A percentile compares a stretch with the other conserved stretches of the same genome.
Evolutionary conservation across 495 filamentous ascomycete species (phyloP).

Genomic region (Baudoinia panamericana): DNA sequence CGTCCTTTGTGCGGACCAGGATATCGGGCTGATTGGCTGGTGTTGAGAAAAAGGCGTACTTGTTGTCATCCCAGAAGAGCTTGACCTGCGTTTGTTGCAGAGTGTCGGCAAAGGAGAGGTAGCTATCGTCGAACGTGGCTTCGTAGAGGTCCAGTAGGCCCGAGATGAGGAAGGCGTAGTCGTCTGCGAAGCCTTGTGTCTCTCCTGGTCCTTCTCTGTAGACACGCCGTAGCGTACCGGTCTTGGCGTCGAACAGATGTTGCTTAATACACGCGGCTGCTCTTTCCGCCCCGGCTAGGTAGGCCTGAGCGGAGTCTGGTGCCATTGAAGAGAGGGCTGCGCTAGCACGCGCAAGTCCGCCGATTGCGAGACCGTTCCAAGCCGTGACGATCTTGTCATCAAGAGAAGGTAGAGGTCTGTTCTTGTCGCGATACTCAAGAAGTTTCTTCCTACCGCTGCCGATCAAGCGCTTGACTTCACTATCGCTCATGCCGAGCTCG

Average conservation of each 20-base stretch:
- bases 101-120: constrained; percentile 70
- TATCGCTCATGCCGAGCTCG: constrained; percentile 62
- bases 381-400: constrained; percentile 84
- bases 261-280: constrained; percentile 64
- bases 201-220: constrained; percentile 62
- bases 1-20: constrained; percentile 80
- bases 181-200: constrained; percentile 75
- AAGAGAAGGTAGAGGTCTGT: constrained; percentile 63
- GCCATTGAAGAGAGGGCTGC: constrained; percentile 37
- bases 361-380: constrained; percentile 87
- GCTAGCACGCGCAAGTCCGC: constrained; percentile 60
- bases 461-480: constrained; percentile 62
- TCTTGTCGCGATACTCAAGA: constrained; percentile 56
- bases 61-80: constrained; percentile 33
- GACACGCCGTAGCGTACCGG: constrained; percentile 56
- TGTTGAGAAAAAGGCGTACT: constrained; percentile 81
- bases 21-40: constrained; percentile 50
- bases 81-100: constrained; percentile 49
- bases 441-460: constrained; percentile 55
- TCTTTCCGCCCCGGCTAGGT: constrained; percentile 49
- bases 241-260: constrained; percentile 57
- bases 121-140: constrained; percentile 66
- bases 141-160: constrained; percentile 83
- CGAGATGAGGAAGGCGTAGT: constrained; percentile 81
- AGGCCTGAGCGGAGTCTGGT: constrained; percentile 39